These are phyloP conservation scores for Aspergillus glaucus DNA, from an alignment of 2,329 filamentous ascomycete genomes.

Conservation along the genomic window DNA sequence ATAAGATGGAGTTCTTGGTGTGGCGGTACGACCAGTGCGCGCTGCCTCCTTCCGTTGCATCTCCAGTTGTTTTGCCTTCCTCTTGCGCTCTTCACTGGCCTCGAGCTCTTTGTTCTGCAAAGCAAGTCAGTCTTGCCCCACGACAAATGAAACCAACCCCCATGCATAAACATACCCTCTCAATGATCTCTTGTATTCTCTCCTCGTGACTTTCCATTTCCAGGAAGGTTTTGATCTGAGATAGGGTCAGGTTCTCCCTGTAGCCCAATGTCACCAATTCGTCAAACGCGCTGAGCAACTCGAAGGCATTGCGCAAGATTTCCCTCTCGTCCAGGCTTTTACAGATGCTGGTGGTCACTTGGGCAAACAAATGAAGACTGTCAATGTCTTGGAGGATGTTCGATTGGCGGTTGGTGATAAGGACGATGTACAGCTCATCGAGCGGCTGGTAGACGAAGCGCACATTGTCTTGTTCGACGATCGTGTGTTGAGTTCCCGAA, in stretches of 20 bases:
- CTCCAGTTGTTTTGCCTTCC: constrained; percentile 97
- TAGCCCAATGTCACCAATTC: constrained; percentile 95
- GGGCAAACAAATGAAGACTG: constrained; percentile 93
- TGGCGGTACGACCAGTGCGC: constrained; percentile 60
- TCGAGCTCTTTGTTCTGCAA: constrained; percentile 93
- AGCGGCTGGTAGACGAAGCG: constrained; percentile 98
- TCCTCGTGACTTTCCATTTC: constrained; percentile 99
- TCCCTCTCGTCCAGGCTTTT: constrained; percentile 93
- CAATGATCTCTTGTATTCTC: constrained; percentile 96
- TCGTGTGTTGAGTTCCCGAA: constrained; percentile 93
- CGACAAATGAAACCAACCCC: background rate
- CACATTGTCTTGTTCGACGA: constrained; percentile 97
- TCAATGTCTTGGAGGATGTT: constrained; percentile 99
- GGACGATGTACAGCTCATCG: constrained; percentile 98
- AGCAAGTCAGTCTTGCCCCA: background rate
- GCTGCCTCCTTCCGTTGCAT: constrained; percentile 97
- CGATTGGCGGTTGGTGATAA: constrained; percentile 98
- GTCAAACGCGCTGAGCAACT: constrained; percentile 92
- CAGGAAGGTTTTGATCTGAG: constrained; percentile 97
- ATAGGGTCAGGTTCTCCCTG: constrained; percentile 89
- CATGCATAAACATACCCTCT: constrained; percentile 53
- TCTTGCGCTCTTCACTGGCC: constrained; percentile 94
- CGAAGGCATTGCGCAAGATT: constrained; percentile 90
- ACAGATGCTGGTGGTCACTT: constrained; percentile 95
- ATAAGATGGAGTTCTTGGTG: constrained; percentile 73